phyloP scores from a whole-genome alignment of 768 basidiomycete genomes.

The Russula sp. region DNA sequence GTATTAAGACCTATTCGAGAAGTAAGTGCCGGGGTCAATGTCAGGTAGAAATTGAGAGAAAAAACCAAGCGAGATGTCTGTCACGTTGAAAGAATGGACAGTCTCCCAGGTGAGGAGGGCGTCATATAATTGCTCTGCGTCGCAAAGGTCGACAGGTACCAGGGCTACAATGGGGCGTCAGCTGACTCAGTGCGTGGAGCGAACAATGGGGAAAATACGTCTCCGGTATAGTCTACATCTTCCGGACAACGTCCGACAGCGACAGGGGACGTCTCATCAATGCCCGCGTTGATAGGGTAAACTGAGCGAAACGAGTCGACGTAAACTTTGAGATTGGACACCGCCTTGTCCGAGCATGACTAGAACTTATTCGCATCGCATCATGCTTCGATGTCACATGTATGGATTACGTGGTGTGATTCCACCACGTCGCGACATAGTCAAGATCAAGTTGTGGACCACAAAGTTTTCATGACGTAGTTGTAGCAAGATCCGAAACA shows the following conservation, averaged over 20 bases:
- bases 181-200: background rate
- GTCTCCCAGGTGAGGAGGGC: slow-evolving; percentile 63
- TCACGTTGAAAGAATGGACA: slow-evolving; percentile 52
- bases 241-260: slow-evolving; percentile 79
- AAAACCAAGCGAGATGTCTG: slow-evolving; percentile 63
- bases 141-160: slow-evolving; percentile 70
- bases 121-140: slow-evolving; percentile 77
- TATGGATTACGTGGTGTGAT: too few species aligned
- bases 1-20: slow-evolving; percentile 48
- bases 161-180: slow-evolving; percentile 47
- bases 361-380: slow-evolving; percentile 77
- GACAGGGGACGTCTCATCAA: slow-evolving; percentile 51
- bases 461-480: too few species aligned
- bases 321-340: slow-evolving; percentile 67
- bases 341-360: slow-evolving; percentile 77
- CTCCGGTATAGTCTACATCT: slow-evolving; percentile 67
- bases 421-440: too few species aligned
- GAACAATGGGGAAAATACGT: slow-evolving; percentile 42
- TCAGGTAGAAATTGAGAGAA: slow-evolving; percentile 58
- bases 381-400: slow-evolving; percentile 66
- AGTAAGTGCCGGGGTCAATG: slow-evolving; percentile 53
- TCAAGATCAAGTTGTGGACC: too few species aligned
- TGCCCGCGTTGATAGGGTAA: slow-evolving; percentile 63
- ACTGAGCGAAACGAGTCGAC: slow-evolving; percentile 70
- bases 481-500: too few species aligned